phyloP scores from a whole-genome alignment of 2,329 filamentous ascomycete genomes.

The Pseudogymnoascus sp. region DNA sequence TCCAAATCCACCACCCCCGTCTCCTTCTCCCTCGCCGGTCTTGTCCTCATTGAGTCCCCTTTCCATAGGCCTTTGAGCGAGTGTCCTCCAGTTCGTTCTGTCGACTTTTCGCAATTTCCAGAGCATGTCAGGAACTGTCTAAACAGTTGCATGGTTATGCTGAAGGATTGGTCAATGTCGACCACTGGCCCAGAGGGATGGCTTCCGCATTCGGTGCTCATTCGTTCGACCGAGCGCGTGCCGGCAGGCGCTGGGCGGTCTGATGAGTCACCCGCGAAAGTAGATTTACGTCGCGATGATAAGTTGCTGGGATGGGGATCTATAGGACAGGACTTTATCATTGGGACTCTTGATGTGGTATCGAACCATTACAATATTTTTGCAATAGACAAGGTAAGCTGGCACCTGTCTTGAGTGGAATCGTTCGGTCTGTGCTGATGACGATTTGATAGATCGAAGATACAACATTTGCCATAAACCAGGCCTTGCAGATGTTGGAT shows the following conservation, averaged over 20 bases:
- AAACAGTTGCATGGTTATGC: neutral
- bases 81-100: neutral
- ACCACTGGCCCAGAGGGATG: neutral
- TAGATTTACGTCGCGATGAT: neutral
- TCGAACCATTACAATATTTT: slow-evolving; percentile 3
- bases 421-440: neutral
- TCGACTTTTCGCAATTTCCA: neutral
- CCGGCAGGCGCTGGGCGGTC: neutral
- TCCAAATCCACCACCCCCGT: neutral
- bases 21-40: neutral
- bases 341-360: neutral
- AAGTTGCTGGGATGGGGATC: neutral
- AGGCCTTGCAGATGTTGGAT: neutral
- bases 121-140: neutral
- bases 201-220: neutral
- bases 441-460: neutral
- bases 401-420: neutral
- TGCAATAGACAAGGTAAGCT: neutral
- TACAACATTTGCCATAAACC: neutral
- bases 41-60: neutral
- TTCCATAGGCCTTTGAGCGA: neutral
- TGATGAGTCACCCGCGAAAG: neutral
- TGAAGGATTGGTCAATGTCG: neutral
- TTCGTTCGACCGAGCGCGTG: neutral
- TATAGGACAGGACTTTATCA: neutral